Conservation (phyloP, 225 moss, liverwort and hornwort species). For the Pseudisothecium myosuroides region DNA sequence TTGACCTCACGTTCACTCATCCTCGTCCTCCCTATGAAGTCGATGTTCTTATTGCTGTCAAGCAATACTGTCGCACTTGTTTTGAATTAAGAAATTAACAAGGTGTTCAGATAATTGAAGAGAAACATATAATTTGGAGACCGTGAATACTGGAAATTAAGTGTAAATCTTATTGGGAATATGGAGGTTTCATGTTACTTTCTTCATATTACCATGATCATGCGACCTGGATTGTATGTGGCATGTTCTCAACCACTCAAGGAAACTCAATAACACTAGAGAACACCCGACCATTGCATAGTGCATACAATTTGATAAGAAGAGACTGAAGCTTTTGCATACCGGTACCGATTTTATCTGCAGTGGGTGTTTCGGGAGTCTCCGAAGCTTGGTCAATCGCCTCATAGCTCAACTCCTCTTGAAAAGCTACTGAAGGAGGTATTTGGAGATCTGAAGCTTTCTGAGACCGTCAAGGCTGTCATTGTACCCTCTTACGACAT, state of each 20-base stretch:
- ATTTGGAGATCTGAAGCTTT: conserved; percentile 7
- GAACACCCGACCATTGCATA: neutral
- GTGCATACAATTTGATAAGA: neutral
- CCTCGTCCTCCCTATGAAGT: neutral
- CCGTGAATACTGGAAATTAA: neutral
- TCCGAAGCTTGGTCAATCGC: neutral
- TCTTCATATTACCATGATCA: neutral
- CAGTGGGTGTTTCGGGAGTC: neutral
- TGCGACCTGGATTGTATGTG: neutral
- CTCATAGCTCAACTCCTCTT: conserved; percentile 1
- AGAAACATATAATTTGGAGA: neutral
- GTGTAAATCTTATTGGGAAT: neutral
- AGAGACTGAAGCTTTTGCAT: neutral
- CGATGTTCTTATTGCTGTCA: neutral
- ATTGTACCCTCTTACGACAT: conserved; percentile 18
- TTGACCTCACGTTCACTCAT: neutral
- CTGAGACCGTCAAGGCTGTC: conserved; percentile 10
- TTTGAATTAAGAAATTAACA: neutral
- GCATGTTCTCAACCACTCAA: neutral
- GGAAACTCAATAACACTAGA: neutral
- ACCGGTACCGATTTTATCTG: neutral
- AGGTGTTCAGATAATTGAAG: neutral
- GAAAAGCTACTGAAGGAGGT: neutral
- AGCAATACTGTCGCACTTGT: no score
- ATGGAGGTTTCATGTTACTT: neutral